Evolutionary conservation across 73 alveolate genomes (phyloP).

Genomic region (Blepharisma japonicum): DNA sequence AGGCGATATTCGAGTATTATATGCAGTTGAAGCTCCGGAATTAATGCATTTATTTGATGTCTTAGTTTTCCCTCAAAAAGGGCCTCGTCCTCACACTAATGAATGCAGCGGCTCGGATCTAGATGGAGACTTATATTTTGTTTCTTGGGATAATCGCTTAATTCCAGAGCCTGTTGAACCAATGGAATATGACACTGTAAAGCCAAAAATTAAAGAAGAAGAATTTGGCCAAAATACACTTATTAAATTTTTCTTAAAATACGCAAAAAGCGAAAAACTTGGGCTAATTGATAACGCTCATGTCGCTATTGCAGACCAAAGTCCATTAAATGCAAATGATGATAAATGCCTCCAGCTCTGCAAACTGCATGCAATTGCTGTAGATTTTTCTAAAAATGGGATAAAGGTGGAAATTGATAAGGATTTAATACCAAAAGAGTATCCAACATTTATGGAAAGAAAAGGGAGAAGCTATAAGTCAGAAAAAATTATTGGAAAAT

Average conservation of each 20-base stretch:
- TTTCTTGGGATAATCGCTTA: constrained; percentile 61
- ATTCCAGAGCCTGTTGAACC: constrained; percentile 26
- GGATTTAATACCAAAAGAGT: constrained; percentile 34
- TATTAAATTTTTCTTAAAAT: constrained; percentile 52
- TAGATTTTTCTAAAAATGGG: constrained; percentile 75
- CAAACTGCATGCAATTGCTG: constrained; percentile 60
- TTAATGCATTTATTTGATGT: constrained; percentile 68
- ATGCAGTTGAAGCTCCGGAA: constrained; percentile 65
- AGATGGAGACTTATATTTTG: constrained; percentile 84
- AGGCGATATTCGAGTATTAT: constrained; percentile 74
- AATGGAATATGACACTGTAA: constrained; percentile 21
- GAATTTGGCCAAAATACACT: constrained; percentile 35
- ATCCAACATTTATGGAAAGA: constrained; percentile 53
- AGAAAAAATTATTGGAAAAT: constrained; percentile 52
- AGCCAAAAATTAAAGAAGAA: constrained; percentile 40
- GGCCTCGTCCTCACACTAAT: constrained; percentile 67
- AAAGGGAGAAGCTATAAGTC: constrained; percentile 34
- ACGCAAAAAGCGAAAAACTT: constrained; percentile 51
- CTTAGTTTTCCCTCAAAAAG: constrained; percentile 71
- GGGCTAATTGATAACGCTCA: constrained; percentile 67
- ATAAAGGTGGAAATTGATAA: constrained; percentile 32
- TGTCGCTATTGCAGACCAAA: constrained; percentile 63
- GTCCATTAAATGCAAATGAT: constrained; percentile 41
- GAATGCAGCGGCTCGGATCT: constrained; percentile 81
- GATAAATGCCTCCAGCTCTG: constrained; percentile 56